Conservation (phyloP, 2,329 filamentous ascomycete species). For the Thielaviopsis musarum region DNA sequence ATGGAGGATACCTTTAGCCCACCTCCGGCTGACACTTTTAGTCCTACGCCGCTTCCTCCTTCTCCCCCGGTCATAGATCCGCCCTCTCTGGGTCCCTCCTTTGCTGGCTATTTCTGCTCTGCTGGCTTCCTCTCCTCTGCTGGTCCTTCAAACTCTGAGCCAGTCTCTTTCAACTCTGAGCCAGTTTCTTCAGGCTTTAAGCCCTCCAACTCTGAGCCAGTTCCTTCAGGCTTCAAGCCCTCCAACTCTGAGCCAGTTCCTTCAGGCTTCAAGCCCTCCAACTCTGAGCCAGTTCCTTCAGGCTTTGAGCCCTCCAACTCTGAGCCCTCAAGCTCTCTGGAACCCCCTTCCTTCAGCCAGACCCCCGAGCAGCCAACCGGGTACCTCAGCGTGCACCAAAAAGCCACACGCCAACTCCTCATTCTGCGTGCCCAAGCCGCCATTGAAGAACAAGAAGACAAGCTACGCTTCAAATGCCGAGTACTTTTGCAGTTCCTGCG, state of each 20-base stretch:
- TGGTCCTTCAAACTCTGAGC: not conserved
- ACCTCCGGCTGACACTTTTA: too few species aligned
- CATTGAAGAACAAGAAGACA: not conserved
- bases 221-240: not conserved
- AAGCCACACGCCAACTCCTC: not conserved
- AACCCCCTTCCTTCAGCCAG: too few species aligned
- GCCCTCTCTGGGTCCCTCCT: not conserved
- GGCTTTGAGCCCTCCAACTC: not conserved
- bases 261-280: not conserved
- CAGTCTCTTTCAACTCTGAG: not conserved
- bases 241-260: not conserved
- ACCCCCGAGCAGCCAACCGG: too few species aligned
- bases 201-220: not conserved
- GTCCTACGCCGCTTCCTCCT: too few species aligned
- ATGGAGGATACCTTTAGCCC: too few species aligned
- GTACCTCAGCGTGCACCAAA: not conserved
- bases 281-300: not conserved
- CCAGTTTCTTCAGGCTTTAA: not conserved
- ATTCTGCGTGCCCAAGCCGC: not conserved
- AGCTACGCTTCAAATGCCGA: not conserved
- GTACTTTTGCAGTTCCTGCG: not conserved
- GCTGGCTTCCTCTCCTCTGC: not conserved
- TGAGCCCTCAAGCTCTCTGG: not conserved
- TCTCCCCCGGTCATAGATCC: too few species aligned
- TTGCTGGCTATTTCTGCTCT: not conserved